Evolutionary conservation across 345 rosid genomes (phyloP).

Genomic region (Eucalyptus sideroxylon): DNA sequence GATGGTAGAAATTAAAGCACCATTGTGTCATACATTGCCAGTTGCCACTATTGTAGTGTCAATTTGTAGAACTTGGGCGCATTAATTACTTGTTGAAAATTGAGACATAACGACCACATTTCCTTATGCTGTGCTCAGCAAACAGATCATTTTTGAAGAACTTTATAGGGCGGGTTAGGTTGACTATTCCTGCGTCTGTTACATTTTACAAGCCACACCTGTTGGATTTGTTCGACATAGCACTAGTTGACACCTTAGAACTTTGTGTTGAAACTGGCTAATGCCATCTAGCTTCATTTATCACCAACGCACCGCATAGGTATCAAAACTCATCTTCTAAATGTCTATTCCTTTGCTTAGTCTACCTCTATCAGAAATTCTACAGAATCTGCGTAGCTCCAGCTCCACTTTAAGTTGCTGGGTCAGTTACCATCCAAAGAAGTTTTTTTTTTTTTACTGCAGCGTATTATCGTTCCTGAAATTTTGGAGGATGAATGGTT

Average conservation of each 20-base stretch:
- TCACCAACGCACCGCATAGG: not conserved
- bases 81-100: not conserved
- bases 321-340: not conserved
- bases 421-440: not conserved
- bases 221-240: not conserved
- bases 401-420: not conserved
- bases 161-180: not conserved
- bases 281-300: not conserved
- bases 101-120: not conserved
- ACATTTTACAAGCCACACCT: not conserved
- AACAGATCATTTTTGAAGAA: not conserved
- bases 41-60: not conserved
- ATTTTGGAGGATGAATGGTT: constrained; percentile 92
- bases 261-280: not conserved
- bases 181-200: not conserved
- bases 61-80: not conserved
- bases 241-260: not conserved
- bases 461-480: constrained; percentile 82
- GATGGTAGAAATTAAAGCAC: not conserved
- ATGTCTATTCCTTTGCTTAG: not conserved
- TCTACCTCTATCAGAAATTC: not conserved
- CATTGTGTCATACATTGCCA: not conserved
- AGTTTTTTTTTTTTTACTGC: not conserved
- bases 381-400: not conserved
- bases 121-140: not conserved